A percentile compares a stretch with the other conserved stretches of the same genome.
phyloP scores from a whole-genome alignment of 164 flowering plant species.

The Tinospora cordifolia region DNA sequence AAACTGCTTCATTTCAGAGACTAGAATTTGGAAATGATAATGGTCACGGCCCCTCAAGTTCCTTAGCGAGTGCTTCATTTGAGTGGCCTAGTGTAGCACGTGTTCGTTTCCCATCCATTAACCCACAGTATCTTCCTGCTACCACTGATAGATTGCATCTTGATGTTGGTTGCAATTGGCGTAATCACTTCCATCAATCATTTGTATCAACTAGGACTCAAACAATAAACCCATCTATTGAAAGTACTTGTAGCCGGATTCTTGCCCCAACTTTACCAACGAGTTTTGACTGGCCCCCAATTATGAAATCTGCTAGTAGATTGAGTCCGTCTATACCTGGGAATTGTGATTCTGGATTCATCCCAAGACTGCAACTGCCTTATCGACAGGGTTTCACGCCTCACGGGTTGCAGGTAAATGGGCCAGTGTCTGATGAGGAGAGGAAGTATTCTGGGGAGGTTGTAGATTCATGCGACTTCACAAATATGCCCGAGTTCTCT shows the following conservation, averaged over 20 bases:
- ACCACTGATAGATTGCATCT: slow-evolving; percentile 92
- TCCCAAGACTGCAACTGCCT: slow-evolving; percentile 48
- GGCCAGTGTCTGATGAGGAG: slow-evolving; percentile 42
- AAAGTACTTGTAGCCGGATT: slow-evolving; percentile 40
- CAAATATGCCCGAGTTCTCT: slow-evolving; percentile 36
- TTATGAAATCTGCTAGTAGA: slow-evolving; percentile 48
- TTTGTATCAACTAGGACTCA: slow-evolving; percentile 53
- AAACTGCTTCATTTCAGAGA: slow-evolving; percentile 21
- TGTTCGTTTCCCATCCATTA: slow-evolving; percentile 40
- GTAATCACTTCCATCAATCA: slow-evolving; percentile 53
- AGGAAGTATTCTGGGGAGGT: slow-evolving; percentile 44
- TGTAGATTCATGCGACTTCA: slow-evolving; percentile 41
- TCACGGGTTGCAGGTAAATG: slow-evolving; percentile 36
- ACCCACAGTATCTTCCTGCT: slow-evolving; percentile 56
- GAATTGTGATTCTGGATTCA: slow-evolving; percentile 65
- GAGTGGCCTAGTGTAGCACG: slow-evolving; percentile 80
- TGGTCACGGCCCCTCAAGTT: slow-evolving; percentile 26
- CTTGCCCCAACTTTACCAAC: slow-evolving; percentile 45
- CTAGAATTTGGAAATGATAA: slow-evolving; percentile 20
- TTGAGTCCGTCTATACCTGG: slow-evolving; percentile 47
- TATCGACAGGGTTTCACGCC: slow-evolving; percentile 40
- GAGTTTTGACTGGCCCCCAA: slow-evolving; percentile 95
- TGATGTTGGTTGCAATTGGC: slow-evolving; percentile 79
- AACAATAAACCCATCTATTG: slow-evolving; percentile 46
- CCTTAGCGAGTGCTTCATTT: slow-evolving; percentile 44